These are phyloP conservation scores for Talaromyces islandicus DNA, from an alignment of 2,329 filamentous ascomycete genomes.

Conservation along the genomic window DNA sequence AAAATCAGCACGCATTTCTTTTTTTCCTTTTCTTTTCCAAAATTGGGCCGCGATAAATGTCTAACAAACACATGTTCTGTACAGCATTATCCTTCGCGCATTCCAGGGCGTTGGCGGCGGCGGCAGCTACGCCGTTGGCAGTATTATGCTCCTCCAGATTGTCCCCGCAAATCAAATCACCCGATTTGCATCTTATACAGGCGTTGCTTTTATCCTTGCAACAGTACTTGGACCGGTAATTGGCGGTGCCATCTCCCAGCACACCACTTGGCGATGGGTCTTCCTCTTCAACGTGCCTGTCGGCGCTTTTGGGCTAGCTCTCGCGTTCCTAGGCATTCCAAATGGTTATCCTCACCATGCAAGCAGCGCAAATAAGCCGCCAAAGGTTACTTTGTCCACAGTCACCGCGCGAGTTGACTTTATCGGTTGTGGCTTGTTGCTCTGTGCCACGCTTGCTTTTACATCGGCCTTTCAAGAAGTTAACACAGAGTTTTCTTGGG, in stretches of 20 bases:
- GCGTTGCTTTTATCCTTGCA: slow-evolving; percentile 19
- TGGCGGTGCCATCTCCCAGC: slow-evolving; percentile 17
- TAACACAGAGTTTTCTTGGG: slow-evolving; percentile 41
- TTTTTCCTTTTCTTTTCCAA: background rate
- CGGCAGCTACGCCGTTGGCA: slow-evolving; percentile 23
- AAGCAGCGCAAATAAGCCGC: background rate
- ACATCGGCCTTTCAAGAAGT: slow-evolving; percentile 43
- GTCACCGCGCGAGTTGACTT: slow-evolving; percentile 34
- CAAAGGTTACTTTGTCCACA: no score
- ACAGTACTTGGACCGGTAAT: slow-evolving; percentile 19
- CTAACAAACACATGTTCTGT: background rate
- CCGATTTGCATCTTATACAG: slow-evolving; percentile 16
- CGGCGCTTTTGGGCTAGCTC: background rate
- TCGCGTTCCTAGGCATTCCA: background rate
- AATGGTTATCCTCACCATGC: background rate
- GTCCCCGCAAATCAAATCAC: slow-evolving; percentile 17
- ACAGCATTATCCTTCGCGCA: slow-evolving; percentile 24
- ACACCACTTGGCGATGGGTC: slow-evolving; percentile 20
- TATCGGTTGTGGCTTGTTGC: slow-evolving; percentile 31
- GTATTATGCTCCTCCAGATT: slow-evolving; percentile 25
- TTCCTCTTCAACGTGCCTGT: slow-evolving; percentile 11
- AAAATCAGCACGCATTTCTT: background rate
- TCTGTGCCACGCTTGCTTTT: slow-evolving; percentile 39
- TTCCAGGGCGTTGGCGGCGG: slow-evolving; percentile 6
- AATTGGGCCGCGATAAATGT: no score